Evolutionary conservation across 2,329 filamentous ascomycete genomes (phyloP).

Genomic region (Gnomoniopsis smithogilvyi): DNA sequence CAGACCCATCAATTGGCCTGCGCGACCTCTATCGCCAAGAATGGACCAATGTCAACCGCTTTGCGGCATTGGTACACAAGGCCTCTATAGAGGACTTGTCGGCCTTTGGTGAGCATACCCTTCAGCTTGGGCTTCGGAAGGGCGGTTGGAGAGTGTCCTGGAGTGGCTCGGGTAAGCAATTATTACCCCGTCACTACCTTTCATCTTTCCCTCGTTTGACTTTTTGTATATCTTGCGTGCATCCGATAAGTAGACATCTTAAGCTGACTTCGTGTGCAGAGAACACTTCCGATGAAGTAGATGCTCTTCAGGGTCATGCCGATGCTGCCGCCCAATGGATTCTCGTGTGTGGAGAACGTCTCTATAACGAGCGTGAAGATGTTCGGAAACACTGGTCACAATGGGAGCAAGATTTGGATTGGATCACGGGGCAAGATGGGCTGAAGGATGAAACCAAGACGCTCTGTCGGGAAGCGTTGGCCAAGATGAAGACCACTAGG

Average conservation of each 20-base stretch:
- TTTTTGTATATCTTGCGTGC: too few relatives aligned
- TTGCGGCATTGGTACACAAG: background rate
- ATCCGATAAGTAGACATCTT: background rate
- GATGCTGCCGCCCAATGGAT: background rate
- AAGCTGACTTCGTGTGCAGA: background rate
- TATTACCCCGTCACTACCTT: background rate
- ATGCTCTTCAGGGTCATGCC: background rate
- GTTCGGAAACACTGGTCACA: background rate
- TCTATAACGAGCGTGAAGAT: background rate
- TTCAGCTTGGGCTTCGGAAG: background rate
- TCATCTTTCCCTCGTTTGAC: background rate
- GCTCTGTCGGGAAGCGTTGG: background rate
- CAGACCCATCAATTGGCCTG: background rate
- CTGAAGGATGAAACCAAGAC: background rate
- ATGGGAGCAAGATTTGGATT: background rate
- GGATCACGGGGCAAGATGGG: background rate
- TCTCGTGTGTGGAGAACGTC: background rate
- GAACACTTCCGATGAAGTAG: background rate
- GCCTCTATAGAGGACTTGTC: background rate
- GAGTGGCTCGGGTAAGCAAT: background rate
- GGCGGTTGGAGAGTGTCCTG: background rate
- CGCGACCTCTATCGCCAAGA: background rate
- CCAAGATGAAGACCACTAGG: background rate
- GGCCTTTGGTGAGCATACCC: background rate
- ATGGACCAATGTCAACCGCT: background rate